A percentile compares a stretch with the other conserved stretches of the same genome.
Conservation (phyloP, 1,284 basidiomycete genomes). For the Cryptococcus floricola region DNA sequence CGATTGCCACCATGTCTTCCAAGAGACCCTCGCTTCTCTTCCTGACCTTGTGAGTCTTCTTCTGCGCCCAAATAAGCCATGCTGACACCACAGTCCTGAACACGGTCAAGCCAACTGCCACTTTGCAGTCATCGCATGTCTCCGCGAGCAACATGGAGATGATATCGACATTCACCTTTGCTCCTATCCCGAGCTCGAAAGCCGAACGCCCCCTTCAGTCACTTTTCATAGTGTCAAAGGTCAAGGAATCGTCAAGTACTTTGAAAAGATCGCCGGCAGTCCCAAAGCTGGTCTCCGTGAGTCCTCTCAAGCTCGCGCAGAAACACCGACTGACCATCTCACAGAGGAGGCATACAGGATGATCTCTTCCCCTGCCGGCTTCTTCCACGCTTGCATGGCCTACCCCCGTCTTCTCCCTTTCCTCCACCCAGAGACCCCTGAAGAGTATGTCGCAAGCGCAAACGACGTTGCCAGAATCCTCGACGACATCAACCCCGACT, state of each 20-base stretch:
- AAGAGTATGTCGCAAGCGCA: constrained; percentile 18
- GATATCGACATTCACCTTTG: constrained; percentile 20
- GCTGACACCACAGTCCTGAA: too few relatives aligned
- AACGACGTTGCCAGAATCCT: constrained; percentile 4
- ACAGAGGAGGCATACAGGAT: too few relatives aligned
- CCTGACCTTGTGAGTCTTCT: too few relatives aligned
- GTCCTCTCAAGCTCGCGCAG: too few relatives aligned
- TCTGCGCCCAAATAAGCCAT: too few relatives aligned
- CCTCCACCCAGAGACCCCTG: constrained; percentile 12
- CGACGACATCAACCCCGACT: constrained; percentile 12
- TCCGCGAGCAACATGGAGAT: constrained; percentile 8
- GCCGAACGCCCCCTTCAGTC: constrained; percentile 6
- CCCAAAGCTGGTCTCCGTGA: too few relatives aligned
- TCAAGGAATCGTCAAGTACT: constrained; percentile 7
- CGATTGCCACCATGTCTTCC: too few relatives aligned
- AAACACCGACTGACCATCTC: too few relatives aligned
- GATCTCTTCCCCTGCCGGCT: too few relatives aligned
- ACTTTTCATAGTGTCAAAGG: constrained; percentile 15
- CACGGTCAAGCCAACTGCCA: constrained; percentile 21
- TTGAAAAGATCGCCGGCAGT: background rate
- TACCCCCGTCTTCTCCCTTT: background rate
- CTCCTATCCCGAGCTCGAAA: constrained; percentile 8
- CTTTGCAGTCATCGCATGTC: constrained; percentile 14
- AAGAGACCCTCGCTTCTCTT: too few relatives aligned
- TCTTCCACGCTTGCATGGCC: background rate